Conservation (phyloP, 2,329 filamentous ascomycete genomes). For the Hymenoscyphus infarciens region DNA sequence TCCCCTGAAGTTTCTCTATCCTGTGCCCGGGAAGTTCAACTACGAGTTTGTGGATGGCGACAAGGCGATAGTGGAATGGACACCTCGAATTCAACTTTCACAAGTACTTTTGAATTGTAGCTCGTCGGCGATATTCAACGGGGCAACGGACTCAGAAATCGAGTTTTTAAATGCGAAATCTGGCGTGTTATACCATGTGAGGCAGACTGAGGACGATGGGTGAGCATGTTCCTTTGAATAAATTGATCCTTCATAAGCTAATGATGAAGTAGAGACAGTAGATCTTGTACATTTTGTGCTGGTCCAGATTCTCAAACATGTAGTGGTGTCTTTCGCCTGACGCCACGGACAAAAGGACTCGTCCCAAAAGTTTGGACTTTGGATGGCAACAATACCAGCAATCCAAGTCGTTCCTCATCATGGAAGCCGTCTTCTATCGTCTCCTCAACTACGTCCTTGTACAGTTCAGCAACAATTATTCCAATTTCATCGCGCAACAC, state of each 20-base stretch:
- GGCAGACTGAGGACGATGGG: not conserved
- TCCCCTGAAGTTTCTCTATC: slow-evolving; percentile 7
- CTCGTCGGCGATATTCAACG: not conserved
- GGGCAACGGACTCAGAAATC: not conserved
- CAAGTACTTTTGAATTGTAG: slow-evolving; percentile 8
- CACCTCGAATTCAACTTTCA: not conserved
- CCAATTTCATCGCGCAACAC: not conserved
- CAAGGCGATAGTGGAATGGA: slow-evolving; percentile 11
- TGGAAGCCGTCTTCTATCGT: not conserved
- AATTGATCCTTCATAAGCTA: not conserved
- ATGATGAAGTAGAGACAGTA: not conserved
- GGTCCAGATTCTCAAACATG: slow-evolving; percentile 8
- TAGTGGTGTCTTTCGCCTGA: slow-evolving; percentile 9
- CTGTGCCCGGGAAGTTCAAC: slow-evolving; percentile 7
- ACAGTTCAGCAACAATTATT: not conserved
- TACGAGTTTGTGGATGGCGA: slow-evolving; percentile 8
- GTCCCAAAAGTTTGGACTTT: slow-evolving; percentile 5
- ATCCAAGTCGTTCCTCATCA: not conserved
- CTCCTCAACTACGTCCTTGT: not conserved
- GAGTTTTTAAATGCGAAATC: not conserved
- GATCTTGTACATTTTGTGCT: slow-evolving; percentile 12
- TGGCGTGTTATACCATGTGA: not conserved
- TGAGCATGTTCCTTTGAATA: not conserved
- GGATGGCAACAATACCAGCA: too few relatives aligned
- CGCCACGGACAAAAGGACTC: not conserved